A percentile compares a stretch with the other conserved stretches of the same genome.
phyloP scores from a whole-genome alignment of 768 basidiomycete species.

The Trametes coccinea region DNA sequence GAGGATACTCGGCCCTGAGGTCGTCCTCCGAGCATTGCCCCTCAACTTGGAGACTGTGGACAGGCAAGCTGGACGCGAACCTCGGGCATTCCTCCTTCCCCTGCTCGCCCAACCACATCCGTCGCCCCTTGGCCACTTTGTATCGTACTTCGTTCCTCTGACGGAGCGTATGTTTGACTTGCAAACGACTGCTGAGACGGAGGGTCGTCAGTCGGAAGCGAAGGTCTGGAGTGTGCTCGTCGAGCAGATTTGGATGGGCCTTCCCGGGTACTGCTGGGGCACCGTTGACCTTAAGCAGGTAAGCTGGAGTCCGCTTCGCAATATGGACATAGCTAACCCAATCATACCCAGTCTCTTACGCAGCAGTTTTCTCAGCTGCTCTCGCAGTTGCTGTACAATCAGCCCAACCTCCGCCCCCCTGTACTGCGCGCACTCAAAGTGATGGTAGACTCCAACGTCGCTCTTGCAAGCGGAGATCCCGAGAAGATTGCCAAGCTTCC shows the following conservation, averaged over 20 bases:
- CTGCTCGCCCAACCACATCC: conserved; percentile 79
- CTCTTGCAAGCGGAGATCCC: conserved; percentile 44
- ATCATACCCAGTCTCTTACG: conserved; percentile 60
- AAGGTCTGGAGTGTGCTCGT: conserved; percentile 96
- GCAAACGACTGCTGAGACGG: conserved; percentile 76
- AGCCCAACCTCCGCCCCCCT: conserved; percentile 78
- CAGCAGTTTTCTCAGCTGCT: conserved; percentile 84
- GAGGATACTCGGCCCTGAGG: conserved; percentile 82
- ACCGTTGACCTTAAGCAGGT: conserved; percentile 75
- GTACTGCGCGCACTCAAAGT: conserved; percentile 80
- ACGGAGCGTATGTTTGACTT: conserved; percentile 92
- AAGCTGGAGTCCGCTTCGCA: conserved; percentile 19
- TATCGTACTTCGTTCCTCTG: conserved; percentile 88
- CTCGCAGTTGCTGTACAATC: conserved; percentile 89
- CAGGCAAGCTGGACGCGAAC: conserved; percentile 75
- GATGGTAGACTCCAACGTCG: conserved; percentile 78
- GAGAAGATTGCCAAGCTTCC: conserved; percentile 30
- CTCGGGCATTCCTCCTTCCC: conserved; percentile 90
- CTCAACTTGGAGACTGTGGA: conserved; percentile 83
- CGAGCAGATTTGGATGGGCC: conserved; percentile 89
- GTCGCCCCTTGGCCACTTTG: conserved; percentile 82
- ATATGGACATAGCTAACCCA: background rate
- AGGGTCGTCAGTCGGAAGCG: conserved; percentile 75
- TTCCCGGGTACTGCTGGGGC: conserved; percentile 87
- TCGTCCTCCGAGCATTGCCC: conserved; percentile 71